Evolutionary conservation across 495 filamentous ascomycete genomes (phyloP).

Genomic region (Aspergillus ostianus): DNA sequence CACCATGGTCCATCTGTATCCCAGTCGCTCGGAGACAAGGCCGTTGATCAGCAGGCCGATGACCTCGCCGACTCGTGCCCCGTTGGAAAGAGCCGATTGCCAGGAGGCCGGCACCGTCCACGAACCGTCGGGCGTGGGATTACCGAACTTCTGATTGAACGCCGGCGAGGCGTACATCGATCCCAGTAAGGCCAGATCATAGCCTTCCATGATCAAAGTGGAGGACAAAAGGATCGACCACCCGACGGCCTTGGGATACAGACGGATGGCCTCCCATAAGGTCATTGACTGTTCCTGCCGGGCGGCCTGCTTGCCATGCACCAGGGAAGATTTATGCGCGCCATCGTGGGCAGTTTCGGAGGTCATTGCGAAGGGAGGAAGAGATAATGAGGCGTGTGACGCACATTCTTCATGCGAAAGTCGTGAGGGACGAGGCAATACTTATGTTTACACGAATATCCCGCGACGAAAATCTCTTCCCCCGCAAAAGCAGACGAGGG

Average conservation of each 20-base stretch:
- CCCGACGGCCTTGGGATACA: conserved; percentile 47
- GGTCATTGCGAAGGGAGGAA: neutral
- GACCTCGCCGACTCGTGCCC: conserved; percentile 56
- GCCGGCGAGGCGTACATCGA: conserved; percentile 35
- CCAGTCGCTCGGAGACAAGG: conserved; percentile 61
- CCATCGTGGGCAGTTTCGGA: conserved; percentile 1
- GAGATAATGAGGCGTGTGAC: neutral
- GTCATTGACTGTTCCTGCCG: conserved; percentile 27
- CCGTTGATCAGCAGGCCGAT: conserved; percentile 68
- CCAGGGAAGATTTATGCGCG: conserved; percentile 6
- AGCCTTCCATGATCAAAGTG: conserved; percentile 51
- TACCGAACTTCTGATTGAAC: conserved; percentile 41
- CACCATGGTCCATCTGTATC: conserved; percentile 63
- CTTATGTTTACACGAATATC: neutral
- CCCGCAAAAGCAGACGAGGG: neutral
- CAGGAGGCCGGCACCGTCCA: conserved; percentile 50
- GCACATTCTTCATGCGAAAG: neutral
- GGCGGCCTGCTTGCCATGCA: conserved; percentile 14
- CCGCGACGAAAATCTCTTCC: neutral
- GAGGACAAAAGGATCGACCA: conserved; percentile 47
- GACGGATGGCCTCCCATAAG: conserved; percentile 28
- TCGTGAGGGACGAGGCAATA: neutral
- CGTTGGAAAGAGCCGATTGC: conserved; percentile 68
- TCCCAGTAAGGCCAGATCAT: conserved; percentile 42
- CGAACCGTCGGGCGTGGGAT: conserved; percentile 24